These are phyloP conservation scores for Pyrenophora seminiperda DNA, from an alignment of 2,329 filamentous ascomycete species.

Conservation along the genomic window DNA sequence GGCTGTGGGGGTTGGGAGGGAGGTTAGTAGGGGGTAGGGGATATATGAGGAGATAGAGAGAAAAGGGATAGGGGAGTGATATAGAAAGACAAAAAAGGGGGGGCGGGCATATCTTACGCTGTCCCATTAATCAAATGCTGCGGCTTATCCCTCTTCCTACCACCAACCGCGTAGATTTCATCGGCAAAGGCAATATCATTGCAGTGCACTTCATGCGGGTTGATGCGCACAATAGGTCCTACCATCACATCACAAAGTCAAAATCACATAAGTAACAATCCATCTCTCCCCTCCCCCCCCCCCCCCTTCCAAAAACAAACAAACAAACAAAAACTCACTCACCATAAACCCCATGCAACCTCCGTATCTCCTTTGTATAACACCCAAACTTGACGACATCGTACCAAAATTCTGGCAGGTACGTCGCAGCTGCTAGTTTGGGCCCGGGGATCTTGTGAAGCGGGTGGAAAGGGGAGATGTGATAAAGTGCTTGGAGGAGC, in stretches of 20 bases:
- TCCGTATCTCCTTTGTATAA: constrained; percentile 42
- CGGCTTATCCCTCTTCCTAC: constrained; percentile 33
- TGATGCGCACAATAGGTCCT: constrained; percentile 45
- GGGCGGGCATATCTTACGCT: constrained; percentile 25
- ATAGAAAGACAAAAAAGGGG: too few species aligned
- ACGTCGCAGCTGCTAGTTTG: constrained; percentile 43
- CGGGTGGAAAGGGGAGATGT: constrained; percentile 37
- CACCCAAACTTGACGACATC: constrained; percentile 41
- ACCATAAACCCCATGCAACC: constrained; percentile 48
- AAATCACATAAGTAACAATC: too few species aligned
- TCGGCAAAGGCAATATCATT: constrained; percentile 38
- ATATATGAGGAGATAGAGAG: too few species aligned
- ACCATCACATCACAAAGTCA: too few species aligned
- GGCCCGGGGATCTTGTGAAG: constrained; percentile 42
- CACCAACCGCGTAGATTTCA: constrained; percentile 37
- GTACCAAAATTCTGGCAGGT: constrained; percentile 46
- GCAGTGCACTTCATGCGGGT: constrained; percentile 40
- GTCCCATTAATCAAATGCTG: constrained; percentile 34
- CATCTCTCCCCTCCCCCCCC: too few species aligned
- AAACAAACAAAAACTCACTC: neutral
- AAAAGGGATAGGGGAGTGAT: too few species aligned
- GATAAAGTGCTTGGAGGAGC: constrained; percentile 27
- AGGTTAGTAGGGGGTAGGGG: too few species aligned
- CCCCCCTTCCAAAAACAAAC: too few species aligned
- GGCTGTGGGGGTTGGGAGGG: constrained; percentile 14